Conservation (phyloP, 106 monocot genomes). For the Cymbidium sinense region DNA sequence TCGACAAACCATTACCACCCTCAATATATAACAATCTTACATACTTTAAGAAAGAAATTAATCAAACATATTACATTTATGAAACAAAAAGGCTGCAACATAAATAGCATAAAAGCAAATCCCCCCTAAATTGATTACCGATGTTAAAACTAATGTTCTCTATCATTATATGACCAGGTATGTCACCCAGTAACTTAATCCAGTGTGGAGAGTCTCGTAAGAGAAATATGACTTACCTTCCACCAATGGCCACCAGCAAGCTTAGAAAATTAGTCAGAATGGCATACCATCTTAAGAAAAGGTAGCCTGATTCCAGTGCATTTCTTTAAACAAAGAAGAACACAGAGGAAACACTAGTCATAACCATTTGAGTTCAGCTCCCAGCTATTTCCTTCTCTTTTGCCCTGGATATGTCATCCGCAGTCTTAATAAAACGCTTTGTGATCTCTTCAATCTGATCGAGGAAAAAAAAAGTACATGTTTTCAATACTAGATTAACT, state of each 20-base stretch:
- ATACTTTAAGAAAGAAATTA: no score
- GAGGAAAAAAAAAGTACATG: neutral
- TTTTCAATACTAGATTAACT: neutral
- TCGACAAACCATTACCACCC: no score
- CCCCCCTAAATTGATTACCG: no score
- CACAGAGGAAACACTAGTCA: neutral
- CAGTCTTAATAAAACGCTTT: constrained; percentile 70
- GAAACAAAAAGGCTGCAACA: no score
- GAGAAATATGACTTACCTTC: neutral
- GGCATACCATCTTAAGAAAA: neutral
- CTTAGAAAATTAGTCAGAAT: neutral
- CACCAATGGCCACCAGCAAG: neutral
- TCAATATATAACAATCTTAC: no score
- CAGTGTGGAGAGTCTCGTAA: neutral
- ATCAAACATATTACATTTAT: no score
- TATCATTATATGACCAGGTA: neutral
- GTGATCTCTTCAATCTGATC: constrained; percentile 78
- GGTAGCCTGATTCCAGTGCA: neutral
- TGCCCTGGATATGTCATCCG: constrained; percentile 87
- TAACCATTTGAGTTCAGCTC: constrained; percentile 21
- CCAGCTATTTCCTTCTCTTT: constrained; percentile 88
- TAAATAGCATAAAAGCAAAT: no score
- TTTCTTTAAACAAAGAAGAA: neutral
- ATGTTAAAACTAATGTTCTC: no score
- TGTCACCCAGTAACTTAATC: neutral